A percentile compares a stretch with the other conserved stretches of the same genome.
These are phyloP conservation scores for Naganishia antarctica DNA, from an alignment of 768 basidiomycete genomes.

Conservation along the genomic window DNA sequence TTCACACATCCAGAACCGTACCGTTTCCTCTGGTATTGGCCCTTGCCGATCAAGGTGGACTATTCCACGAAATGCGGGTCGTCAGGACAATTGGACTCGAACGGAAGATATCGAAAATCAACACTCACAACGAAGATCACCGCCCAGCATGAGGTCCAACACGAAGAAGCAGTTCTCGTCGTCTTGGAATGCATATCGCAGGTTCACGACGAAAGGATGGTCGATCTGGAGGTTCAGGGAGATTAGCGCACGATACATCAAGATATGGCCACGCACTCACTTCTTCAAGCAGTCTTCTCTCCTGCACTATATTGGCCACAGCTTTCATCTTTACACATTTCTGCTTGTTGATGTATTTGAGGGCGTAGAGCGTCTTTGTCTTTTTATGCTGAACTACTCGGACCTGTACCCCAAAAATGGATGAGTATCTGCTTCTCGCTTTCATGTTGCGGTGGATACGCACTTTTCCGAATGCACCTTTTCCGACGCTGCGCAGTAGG, in stretches of 20 bases:
- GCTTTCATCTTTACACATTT: constrained; percentile 87
- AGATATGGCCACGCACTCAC: constrained; percentile 50
- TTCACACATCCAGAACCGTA: constrained; percentile 85
- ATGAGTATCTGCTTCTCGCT: no score
- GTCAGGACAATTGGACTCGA: no score
- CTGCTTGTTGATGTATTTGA: constrained; percentile 97
- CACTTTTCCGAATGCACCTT: constrained; percentile 98
- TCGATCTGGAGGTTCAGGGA: constrained; percentile 62
- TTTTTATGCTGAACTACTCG: constrained; percentile 95
- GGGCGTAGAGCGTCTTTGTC: constrained; percentile 82
- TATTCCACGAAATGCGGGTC: no score
- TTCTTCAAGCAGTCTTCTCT: constrained; percentile 86
- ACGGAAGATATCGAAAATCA: no score
- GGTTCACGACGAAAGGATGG: constrained; percentile 80
- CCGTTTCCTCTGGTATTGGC: constrained; percentile 68
- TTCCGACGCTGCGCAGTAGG: constrained; percentile 88
- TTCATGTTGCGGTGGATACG: constrained; percentile 34
- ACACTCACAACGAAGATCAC: constrained; percentile 79
- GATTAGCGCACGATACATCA: neutral
- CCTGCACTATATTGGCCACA: constrained; percentile 87
- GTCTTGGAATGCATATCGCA: constrained; percentile 95
- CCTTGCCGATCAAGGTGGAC: constrained; percentile 82
- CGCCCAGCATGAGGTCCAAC: constrained; percentile 92
- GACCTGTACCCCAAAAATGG: no score
- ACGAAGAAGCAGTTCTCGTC: constrained; percentile 98